Percentiles rank a stretch among this genome's conserved stretches.
Evolutionary conservation across 768 basidiomycete species (phyloP).

Genomic region (Tylopilus sp.): DNA sequence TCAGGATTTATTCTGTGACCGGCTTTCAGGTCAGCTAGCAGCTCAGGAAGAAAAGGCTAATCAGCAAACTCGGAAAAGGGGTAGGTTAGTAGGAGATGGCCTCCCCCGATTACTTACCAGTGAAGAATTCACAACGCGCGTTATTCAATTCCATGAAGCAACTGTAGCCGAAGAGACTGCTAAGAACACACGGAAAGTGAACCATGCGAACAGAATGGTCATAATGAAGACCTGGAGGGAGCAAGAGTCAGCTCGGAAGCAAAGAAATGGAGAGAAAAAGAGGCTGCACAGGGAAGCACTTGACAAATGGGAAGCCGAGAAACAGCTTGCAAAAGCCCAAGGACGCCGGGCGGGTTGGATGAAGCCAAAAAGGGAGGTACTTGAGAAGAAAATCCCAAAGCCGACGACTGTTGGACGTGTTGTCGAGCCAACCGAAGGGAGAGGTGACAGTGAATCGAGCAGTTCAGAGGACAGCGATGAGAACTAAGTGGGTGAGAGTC

Average conservation of each 20-base stretch:
- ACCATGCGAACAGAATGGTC: background rate
- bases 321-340: background rate
- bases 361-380: background rate
- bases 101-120: slow-evolving; percentile 20
- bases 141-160: slow-evolving; percentile 4
- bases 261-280: background rate
- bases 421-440: background rate
- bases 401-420: background rate
- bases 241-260: background rate
- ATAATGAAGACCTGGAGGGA: background rate
- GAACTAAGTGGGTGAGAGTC: background rate
- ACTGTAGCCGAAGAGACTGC: background rate
- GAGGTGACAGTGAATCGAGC: background rate
- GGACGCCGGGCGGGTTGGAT: background rate
- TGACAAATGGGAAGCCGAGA: background rate
- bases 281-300: background rate
- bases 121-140: slow-evolving; percentile 16
- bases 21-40: background rate
- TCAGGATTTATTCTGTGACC: background rate
- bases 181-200: background rate
- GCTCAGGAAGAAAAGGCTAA: background rate
- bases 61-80: background rate
- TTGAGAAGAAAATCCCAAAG: background rate
- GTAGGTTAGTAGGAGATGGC: slow-evolving; percentile 11
- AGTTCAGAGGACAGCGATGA: background rate